Evolutionary conservation across 208 protist species (phyloP), one percentile per base, ranked within the genome.

Genomic region (Leishmania mexicana): DNA sequence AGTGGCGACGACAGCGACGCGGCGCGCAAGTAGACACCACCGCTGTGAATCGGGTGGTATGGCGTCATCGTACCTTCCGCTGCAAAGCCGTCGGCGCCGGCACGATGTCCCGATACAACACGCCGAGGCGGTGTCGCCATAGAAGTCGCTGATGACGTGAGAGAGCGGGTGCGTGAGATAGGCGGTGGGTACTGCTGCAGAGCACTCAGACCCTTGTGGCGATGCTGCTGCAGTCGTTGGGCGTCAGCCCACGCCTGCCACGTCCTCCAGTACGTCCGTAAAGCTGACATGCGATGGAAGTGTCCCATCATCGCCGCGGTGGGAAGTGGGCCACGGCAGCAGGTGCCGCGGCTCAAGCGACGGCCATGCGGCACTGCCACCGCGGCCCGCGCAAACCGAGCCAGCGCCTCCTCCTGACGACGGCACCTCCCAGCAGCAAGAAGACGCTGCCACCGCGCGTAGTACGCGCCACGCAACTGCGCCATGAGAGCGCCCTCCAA

Each of bases 271-370:
- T 73, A 79, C 42, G 65, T 8, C 24, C 76, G 80, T 11, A 51
- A 65, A 8, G 71, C 62, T 62, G 76, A 73, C 1, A 79, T 51
- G 17, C 80, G 10, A 64, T 75, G 75, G 35, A 92, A 75, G 10
- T 47, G 81, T 35, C 64, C 67, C 86, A 92, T 90, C 89, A 90
- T 90, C 13, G 73, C 75, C 28, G 80, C 24, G 11, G 89, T 90
- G 35, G 87, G 89, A 28, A 83, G 65, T 15, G 80, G 54, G 11
- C 65, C 68, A 47, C 54, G 28, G 28, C 45, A 31, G 21, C 42
- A 1, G 45, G 13, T 42, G 7, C 13, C 0, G 28, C 40, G 21
- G 5, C 47, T 17, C 3, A 3, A 45, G 15, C 38, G 47, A 57
- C 45, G 3, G 5, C 60, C 40, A 19, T 53, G n/a, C 24, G 74